phyloP scores from a whole-genome alignment of 192 early-diverging fungal species.

The Backusella psychrophila region DNA sequence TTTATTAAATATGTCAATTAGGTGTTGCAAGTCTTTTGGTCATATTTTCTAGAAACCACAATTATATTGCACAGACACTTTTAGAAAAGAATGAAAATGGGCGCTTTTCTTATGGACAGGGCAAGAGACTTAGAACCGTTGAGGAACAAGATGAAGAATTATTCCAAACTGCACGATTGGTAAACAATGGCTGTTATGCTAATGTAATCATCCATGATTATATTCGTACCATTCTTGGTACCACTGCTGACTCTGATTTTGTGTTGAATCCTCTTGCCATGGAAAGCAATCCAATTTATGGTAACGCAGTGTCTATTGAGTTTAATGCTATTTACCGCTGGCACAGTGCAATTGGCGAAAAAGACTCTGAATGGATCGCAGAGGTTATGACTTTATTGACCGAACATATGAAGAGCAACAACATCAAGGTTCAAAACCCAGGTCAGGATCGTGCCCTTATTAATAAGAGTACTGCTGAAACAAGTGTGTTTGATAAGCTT shows the following conservation, averaged over 20 bases:
- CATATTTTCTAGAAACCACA: conserved; percentile 50
- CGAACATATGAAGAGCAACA: background rate
- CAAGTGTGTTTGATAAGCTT: conserved; percentile 9
- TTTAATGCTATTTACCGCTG: conserved; percentile 46
- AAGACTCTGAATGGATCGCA: conserved; percentile 35
- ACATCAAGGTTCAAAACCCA: background rate
- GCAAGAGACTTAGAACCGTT: background rate
- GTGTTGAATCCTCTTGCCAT: conserved; percentile 29
- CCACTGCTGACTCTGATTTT: conserved; percentile 28
- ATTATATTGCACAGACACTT: conserved; percentile 47
- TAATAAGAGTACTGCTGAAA: background rate
- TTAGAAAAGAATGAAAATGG: conserved; percentile 39
- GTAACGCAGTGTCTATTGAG: conserved; percentile 44
- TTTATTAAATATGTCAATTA: background rate
- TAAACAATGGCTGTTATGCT: conserved; percentile 45
- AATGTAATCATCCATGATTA: conserved; percentile 47
- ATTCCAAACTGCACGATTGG: conserved; percentile 50
- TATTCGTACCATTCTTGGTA: conserved; percentile 44
- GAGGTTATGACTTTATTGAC: conserved; percentile 23
- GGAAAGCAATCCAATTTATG: conserved; percentile 10
- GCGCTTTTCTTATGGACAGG: conserved; percentile 34
- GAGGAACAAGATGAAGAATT: conserved; percentile 42
- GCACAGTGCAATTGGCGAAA: conserved; percentile 44
- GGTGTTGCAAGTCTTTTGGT: conserved; percentile 39
- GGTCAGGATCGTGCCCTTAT: background rate